Evolutionary conservation across 1,284 basidiomycete genomes (phyloP), one percentile per base, ranked within the genome.

Genomic region (Ceratobasidium sp.): DNA sequence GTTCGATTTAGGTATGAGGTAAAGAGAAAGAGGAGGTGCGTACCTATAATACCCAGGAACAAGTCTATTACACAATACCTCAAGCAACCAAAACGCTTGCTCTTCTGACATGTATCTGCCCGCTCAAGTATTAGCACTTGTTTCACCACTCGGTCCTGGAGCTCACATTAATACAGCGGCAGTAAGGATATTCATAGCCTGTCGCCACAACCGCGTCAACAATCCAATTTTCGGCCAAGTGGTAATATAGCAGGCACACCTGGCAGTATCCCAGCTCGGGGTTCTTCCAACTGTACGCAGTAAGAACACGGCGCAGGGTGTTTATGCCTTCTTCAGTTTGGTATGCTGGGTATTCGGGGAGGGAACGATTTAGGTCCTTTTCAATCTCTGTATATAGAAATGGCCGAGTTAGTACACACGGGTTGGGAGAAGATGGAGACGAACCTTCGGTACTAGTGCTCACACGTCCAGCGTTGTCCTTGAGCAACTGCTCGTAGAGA

Each of bases 21-120:
- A 14, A 1, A 35, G 23, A 30, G 18, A 6, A 57, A 23, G 16
- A 20, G 44, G 7, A 54, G 52, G 8, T n/a, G 85, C 89, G 78
- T 75, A 95, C 94, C 95, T 95, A 84, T 99, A 99, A 86, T 99
- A 99, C 23, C 98, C 98, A 0, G 98, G 98, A 27, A 99, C 87
- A 50, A 99, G 90, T 50, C 97, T 90, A 82, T 98, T 96, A 82
- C 98, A 99, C 3, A 99, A 88, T 1, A 98, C 96, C 83, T 98
- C 96, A 10, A 99, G 89, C 4, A 99, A 87, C 96, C 97, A 99
- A 85, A 99, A 99, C 41, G 96, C 94, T 85, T 99, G 98, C 83
- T 99, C 98, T 86, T 99, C 98, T 14, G 96, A 98, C 95, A 98
- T 96, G 85, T 99, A 99, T 81, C 95, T 66, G 48, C 16, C 27